Evolutionary conservation across 202 grass and related monocot genomes (phyloP).

Genomic region (Brachypodium distachyon): DNA sequence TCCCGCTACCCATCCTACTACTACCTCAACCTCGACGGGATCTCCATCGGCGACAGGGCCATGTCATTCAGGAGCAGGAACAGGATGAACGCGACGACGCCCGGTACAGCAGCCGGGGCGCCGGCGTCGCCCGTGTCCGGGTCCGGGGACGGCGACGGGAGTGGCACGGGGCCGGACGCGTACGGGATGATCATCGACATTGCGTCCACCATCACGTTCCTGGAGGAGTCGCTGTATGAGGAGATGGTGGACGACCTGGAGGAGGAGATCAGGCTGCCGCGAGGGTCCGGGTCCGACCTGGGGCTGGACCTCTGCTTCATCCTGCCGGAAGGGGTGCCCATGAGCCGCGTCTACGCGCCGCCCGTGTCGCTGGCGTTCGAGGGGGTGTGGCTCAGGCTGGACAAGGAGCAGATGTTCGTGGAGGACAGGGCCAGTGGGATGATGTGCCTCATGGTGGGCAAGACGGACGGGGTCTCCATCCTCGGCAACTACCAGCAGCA

Average conservation of each 20-base stretch:
- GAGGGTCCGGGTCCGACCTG: conserved; percentile 25
- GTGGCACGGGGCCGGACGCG: background rate
- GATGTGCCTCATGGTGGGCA: conserved; percentile 54
- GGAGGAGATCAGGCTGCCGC: conserved; percentile 45
- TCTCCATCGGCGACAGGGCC: conserved; percentile 31
- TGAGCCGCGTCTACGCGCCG: conserved; percentile 44
- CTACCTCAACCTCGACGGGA: conserved; percentile 48
- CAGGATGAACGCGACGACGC: background rate
- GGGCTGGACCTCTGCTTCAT: conserved; percentile 63
- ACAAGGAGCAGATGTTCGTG: conserved; percentile 38
- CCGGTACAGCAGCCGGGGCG: background rate
- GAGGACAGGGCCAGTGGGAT: conserved; percentile 26
- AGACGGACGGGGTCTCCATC: conserved; percentile 44
- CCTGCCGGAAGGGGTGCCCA: conserved; percentile 21
- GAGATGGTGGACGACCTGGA: conserved; percentile 40
- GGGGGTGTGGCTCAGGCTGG: conserved; percentile 31
- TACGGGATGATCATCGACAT: conserved; percentile 60
- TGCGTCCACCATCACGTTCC: conserved; percentile 55
- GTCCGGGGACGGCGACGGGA: background rate
- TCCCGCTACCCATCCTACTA: conserved; percentile 37
- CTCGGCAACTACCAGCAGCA: conserved; percentile 68
- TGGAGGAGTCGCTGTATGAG: conserved; percentile 41
- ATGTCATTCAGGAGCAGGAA: background rate
- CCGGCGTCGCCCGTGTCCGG: background rate
- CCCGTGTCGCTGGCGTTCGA: conserved; percentile 48